Evolutionary conservation across 129 eudicot species (phyloP), one percentile per base, ranked within the genome.

Genomic region (Oenanthe sinensis): DNA sequence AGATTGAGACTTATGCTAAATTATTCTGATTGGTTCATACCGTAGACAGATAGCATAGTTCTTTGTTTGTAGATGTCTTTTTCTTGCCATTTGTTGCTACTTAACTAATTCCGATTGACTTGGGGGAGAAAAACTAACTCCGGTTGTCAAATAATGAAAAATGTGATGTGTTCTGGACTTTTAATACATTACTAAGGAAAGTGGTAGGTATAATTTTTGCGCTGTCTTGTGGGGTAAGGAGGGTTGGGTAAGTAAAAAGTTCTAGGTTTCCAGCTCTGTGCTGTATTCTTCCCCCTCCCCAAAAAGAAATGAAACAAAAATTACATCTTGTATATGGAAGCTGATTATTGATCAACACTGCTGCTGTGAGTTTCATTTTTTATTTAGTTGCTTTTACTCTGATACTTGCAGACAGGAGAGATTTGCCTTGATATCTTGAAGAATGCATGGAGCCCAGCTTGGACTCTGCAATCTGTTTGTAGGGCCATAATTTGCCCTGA

Each of bases 371-470:
- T n/a, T 39, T 8, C 7, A 15, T 19, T 46, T 24, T 4, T 26
- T 24, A 26, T 74, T 28, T 13, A 24, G 4, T 5, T 46, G 33
- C 49, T 24, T 45, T 13, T 74, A 10, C 54, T 44, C 44, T 13
- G 20, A 74, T 46, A 74, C 77, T 2, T 86, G 80, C 84, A 95
- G 98, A 95, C 98, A 0, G 98, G 98, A 86, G 98, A 95, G 85
- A 95, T 95, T 72, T 95, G 98, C 87, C 90, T 95, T 60, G 98
- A 95, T 88, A 95, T 95, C 76, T 89, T 95, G 87, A 95, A 95
- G 88, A 95, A 87, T 84, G 97, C 97, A 43, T 95, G 98, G 98
- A 95, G 98, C 82, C 98, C 98, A 74, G 98, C 98, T 79, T 95
- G 98, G 98, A 95, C 97, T 58, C 86, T 95, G 47, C 98, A 95